Percentiles rank a stretch among this genome's conserved stretches.
phyloP scores from a whole-genome alignment of 2,329 filamentous ascomycete species.

The Sporothrix brunneoviolacea region DNA sequence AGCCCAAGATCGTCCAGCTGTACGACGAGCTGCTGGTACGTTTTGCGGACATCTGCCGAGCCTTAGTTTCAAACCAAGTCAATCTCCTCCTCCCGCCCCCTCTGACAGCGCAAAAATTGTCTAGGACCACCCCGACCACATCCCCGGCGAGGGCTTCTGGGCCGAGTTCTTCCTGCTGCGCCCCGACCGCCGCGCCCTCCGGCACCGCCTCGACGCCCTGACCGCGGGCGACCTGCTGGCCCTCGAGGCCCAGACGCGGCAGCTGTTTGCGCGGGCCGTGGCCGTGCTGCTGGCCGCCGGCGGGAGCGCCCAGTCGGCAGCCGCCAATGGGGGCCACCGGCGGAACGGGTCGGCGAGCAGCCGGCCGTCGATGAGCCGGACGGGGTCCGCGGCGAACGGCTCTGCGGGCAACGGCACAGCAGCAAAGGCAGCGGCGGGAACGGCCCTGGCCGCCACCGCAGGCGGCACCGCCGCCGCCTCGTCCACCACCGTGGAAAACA shows the following conservation, averaged over 20 bases:
- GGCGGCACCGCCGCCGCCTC: not conserved
- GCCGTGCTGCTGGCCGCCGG: constrained; percentile 22
- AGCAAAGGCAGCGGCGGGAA: no score
- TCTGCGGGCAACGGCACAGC: no score
- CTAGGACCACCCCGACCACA: constrained; percentile 31
- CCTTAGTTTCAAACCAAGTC: no score
- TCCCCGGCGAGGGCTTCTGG: constrained; percentile 82
- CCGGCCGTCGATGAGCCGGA: no score
- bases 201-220: constrained; percentile 61
- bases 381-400: no score
- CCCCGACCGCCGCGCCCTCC: constrained; percentile 66
- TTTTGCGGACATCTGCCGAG: no score
- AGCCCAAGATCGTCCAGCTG: constrained; percentile 86
- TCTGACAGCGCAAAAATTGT: no score
- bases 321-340: not conserved
- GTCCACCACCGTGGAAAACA: constrained; percentile 3
- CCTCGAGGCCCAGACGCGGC: constrained; percentile 68
- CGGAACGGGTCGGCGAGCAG: not conserved
- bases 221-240: constrained; percentile 69
- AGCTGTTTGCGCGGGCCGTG: constrained; percentile 71
- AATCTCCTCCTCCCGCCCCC: not conserved
- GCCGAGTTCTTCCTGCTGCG: constrained; percentile 87
- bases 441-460: no score
- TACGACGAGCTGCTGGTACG: constrained; percentile 69
- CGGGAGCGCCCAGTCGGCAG: constrained; percentile 32